A percentile compares a stretch with the other conserved stretches of the same genome.
Conservation (phyloP, 106 monocot species). For the Allium sativum region DNA sequence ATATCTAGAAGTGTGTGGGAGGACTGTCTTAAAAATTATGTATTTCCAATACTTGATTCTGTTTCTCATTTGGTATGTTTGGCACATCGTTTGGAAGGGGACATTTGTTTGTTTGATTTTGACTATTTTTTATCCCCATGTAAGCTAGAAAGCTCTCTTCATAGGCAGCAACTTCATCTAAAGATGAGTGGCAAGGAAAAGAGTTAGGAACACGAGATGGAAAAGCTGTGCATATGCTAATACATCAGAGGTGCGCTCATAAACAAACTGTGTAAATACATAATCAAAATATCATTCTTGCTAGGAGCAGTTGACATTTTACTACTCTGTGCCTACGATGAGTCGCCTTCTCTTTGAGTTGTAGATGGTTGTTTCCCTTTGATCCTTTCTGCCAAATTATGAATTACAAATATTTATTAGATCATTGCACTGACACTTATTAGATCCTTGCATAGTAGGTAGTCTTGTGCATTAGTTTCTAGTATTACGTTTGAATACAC, state of each 20-base stretch:
- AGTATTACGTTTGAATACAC: no score
- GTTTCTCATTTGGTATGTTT: slow-evolving; percentile 77
- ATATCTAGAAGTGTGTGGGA: slow-evolving; percentile 90
- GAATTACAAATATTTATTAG: no score
- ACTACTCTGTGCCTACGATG: no score
- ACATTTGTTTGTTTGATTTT: neutral
- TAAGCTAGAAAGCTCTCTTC: slow-evolving; percentile 6
- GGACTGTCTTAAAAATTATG: slow-evolving; percentile 87
- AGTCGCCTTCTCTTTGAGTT: no score
- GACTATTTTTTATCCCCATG: neutral
- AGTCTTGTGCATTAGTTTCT: no score
- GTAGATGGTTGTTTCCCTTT: no score
- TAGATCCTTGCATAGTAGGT: no score
- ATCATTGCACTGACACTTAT: no score
- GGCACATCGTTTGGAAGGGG: neutral
- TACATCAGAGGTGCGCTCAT: slow-evolving; percentile 91
- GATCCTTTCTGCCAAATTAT: no score
- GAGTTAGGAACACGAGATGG: slow-evolving; percentile 89
- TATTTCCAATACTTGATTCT: slow-evolving; percentile 81
- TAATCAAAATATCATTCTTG: no score
- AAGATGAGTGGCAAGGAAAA: slow-evolving; percentile 99
- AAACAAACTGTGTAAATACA: no score
- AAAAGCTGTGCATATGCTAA: slow-evolving; percentile 98
- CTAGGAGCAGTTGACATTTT: no score
- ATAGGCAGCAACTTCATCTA: slow-evolving; percentile 96